Conservation (phyloP, 2,329 filamentous ascomycete species). For the Neospermospora avenae region DNA sequence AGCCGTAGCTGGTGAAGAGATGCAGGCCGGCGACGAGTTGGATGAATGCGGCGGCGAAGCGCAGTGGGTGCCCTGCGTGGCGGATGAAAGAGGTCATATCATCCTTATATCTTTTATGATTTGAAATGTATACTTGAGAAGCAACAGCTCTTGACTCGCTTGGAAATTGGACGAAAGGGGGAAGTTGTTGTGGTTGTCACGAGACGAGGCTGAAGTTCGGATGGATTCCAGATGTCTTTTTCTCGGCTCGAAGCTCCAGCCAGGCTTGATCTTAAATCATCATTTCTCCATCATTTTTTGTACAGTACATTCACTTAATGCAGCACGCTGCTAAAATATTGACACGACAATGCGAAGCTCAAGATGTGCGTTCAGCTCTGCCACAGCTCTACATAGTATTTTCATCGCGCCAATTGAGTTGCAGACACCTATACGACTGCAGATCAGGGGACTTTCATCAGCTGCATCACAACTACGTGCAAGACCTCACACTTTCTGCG, state of each 20-base stretch:
- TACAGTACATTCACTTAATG: neutral
- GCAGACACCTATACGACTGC: conserved; percentile 22
- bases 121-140: neutral
- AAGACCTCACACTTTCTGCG: conserved; percentile 2
- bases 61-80: conserved; percentile 36
- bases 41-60: conserved; percentile 43
- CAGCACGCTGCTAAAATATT: neutral
- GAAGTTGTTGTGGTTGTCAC: conserved; percentile 10
- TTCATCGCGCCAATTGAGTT: conserved; percentile 42
- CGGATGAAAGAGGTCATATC: conserved; percentile 14
- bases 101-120: conserved; percentile 2
- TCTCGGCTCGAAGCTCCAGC: neutral
- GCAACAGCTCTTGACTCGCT: neutral
- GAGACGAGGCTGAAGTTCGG: conserved; percentile 1
- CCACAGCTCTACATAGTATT: conserved; percentile 45
- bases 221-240: conserved; percentile 2
- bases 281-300: neutral
- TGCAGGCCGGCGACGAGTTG: conserved; percentile 49
- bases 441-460: conserved; percentile 9
- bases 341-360: conserved; percentile 26
- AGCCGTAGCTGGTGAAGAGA: conserved; percentile 57
- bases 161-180: neutral
- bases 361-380: conserved; percentile 41
- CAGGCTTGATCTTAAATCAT: neutral
- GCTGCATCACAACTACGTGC: conserved; percentile 11